Evolutionary conservation across 331 rosid species (phyloP).

Genomic region (Phaseolus coccineus): DNA sequence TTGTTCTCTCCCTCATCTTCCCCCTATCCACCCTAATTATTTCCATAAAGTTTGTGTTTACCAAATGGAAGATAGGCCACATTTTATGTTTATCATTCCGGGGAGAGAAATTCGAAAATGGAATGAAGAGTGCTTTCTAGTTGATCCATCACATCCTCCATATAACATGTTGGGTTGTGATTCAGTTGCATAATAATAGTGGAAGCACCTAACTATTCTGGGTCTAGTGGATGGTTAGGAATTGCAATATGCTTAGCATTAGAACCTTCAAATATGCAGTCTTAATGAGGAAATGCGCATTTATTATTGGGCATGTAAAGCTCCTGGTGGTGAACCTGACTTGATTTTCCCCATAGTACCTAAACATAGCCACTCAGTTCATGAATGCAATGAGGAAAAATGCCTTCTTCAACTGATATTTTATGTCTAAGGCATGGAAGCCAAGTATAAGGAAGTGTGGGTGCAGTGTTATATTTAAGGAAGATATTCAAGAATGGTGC

Average conservation of each 20-base stretch:
- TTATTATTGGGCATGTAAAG: neutral
- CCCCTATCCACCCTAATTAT: neutral
- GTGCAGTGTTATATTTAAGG: neutral
- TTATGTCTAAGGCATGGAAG: neutral
- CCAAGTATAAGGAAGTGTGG: neutral
- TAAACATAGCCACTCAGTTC: neutral
- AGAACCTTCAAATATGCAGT: neutral
- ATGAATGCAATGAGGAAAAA: conserved; percentile 2
- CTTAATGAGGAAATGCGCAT: neutral
- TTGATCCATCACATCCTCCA: neutral
- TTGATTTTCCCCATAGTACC: neutral
- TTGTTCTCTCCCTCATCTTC: neutral
- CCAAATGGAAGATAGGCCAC: conserved; percentile 10
- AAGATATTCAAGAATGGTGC: neutral
- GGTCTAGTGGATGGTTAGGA: neutral
- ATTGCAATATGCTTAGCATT: conserved; percentile 4
- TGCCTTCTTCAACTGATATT: conserved; percentile 4
- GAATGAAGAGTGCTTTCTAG: neutral
- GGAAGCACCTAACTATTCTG: neutral
- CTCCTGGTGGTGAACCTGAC: neutral
- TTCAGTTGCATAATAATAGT: neutral
- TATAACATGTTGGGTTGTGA: neutral
- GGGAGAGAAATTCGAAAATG: neutral
- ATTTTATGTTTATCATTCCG: neutral
- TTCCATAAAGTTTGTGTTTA: conserved; percentile 7